Conservation (phyloP, 352 stramenopile species). For the Globisporangium mamillatum region DNA sequence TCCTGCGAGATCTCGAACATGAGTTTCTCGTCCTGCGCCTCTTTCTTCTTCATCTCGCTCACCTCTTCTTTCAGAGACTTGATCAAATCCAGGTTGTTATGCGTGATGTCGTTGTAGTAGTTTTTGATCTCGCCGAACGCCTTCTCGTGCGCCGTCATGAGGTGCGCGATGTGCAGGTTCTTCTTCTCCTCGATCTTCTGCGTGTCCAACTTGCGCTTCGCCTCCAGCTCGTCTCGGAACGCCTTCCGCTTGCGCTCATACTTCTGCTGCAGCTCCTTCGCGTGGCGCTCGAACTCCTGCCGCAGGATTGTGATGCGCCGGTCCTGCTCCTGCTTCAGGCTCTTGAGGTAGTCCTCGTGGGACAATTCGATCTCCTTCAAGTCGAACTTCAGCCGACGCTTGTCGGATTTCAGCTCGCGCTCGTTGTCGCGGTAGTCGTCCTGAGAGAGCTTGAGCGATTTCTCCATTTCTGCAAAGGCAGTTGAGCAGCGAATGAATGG, state of each 20-base stretch:
- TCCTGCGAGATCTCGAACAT: slow-evolving; percentile 95
- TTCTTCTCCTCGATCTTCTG: slow-evolving; percentile 91
- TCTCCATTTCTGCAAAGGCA: slow-evolving; percentile 61
- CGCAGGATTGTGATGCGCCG: slow-evolving; percentile 87
- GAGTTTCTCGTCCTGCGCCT: slow-evolving; percentile 92
- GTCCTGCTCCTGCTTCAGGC: slow-evolving; percentile 92
- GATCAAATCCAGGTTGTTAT: slow-evolving; percentile 97
- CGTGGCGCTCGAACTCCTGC: slow-evolving; percentile 90
- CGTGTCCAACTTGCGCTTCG: slow-evolving; percentile 79
- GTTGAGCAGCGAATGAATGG: no score
- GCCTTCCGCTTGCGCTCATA: slow-evolving; percentile 81
- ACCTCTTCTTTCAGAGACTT: slow-evolving; percentile 95
- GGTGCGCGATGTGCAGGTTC: slow-evolving; percentile 88
- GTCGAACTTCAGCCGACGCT: slow-evolving; percentile 84
- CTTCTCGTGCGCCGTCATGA: slow-evolving; percentile 93
- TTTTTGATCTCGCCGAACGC: slow-evolving; percentile 96
- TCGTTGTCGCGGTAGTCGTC: slow-evolving; percentile 89
- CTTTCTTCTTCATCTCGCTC: slow-evolving; percentile 92
- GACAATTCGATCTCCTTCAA: slow-evolving; percentile 91
- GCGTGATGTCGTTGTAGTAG: slow-evolving; percentile 97
- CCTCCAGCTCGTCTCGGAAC: slow-evolving; percentile 83
- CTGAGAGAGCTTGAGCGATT: slow-evolving; percentile 87
- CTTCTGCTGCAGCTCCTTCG: slow-evolving; percentile 89
- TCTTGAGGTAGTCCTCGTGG: slow-evolving; percentile 92
- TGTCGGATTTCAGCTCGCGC: slow-evolving; percentile 88